These are phyloP conservation scores for Pseudocercospora musae DNA, from an alignment of 2,329 filamentous ascomycete genomes.

Conservation along the genomic window DNA sequence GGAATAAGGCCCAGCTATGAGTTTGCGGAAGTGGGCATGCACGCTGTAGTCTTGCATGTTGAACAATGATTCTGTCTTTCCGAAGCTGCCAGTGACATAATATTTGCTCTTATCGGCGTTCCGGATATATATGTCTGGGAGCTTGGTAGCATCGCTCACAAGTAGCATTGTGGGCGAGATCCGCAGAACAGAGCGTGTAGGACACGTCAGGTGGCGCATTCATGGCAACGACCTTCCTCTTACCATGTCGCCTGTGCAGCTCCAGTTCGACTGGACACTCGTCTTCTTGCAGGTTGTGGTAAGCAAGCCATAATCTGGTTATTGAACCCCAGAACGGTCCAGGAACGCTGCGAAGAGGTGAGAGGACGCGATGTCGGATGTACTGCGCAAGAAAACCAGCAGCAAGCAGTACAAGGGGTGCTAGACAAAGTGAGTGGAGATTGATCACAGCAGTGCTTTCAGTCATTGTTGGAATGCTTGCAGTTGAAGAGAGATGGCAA, in stretches of 20 bases:
- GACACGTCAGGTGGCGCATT: neutral
- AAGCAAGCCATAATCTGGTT: conserved; percentile 40
- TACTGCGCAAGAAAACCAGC: neutral
- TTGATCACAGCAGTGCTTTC: neutral
- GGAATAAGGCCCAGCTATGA: conserved; percentile 54
- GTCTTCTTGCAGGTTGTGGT: conserved; percentile 49
- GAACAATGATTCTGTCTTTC: conserved; percentile 54
- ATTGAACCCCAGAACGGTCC: conserved; percentile 17
- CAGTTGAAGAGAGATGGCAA: neutral
- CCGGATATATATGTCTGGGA: conserved; percentile 56
- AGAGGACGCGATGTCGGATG: conserved; percentile 36
- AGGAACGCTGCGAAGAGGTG: conserved; percentile 30
- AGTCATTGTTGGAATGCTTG: neutral
- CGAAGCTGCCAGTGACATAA: conserved; percentile 58
- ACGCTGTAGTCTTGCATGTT: conserved; percentile 54
- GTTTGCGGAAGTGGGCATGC: conserved; percentile 54
- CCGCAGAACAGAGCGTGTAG: conserved; percentile 22
- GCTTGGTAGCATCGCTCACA: conserved; percentile 52
- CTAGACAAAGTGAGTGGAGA: neutral
- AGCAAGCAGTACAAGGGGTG: neutral
- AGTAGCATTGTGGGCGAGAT: conserved; percentile 46
- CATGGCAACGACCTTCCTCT: neutral
- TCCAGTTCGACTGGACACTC: conserved; percentile 40
- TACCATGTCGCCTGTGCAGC: conserved; percentile 32
- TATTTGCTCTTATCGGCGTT: conserved; percentile 57